These are phyloP conservation scores for Clarireedia sp. DNA, from an alignment of 2,329 filamentous ascomycete species.

Conservation along the genomic window DNA sequence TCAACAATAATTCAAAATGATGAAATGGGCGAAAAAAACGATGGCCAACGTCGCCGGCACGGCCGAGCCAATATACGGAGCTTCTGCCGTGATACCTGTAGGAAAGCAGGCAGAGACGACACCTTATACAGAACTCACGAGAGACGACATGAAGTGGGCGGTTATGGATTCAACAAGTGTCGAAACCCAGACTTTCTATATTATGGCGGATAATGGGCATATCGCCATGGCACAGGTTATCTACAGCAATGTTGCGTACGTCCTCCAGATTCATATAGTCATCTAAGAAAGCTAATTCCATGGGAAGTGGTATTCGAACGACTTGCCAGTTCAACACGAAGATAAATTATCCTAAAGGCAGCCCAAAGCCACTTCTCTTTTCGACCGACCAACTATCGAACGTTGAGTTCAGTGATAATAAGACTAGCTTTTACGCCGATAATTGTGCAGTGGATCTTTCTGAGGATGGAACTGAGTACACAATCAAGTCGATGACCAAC, in stretches of 20 bases:
- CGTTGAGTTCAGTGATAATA: slow-evolving; percentile 76
- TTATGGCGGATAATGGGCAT: slow-evolving; percentile 70
- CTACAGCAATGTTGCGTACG: slow-evolving; percentile 94
- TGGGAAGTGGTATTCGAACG: slow-evolving; percentile 69
- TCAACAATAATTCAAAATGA: slow-evolving; percentile 48
- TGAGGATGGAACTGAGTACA: slow-evolving; percentile 73
- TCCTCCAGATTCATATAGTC: not conserved
- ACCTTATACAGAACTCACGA: slow-evolving; percentile 71
- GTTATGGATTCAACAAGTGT: slow-evolving; percentile 77
- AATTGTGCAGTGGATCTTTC: slow-evolving; percentile 79
- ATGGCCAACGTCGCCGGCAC: slow-evolving; percentile 82
- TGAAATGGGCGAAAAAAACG: slow-evolving; percentile 93
- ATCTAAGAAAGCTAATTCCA: slow-evolving; percentile 18
- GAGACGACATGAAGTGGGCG: slow-evolving; percentile 75
- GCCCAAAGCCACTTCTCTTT: slow-evolving; percentile 71
- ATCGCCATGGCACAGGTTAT: slow-evolving; percentile 82
- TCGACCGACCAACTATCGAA: slow-evolving; percentile 72
- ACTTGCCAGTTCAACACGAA: slow-evolving; percentile 94
- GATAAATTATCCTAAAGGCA: slow-evolving; percentile 66
- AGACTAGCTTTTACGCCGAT: slow-evolving; percentile 76
- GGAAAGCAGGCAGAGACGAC: slow-evolving; percentile 69
- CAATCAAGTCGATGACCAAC: slow-evolving; percentile 85
- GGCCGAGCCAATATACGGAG: slow-evolving; percentile 91
- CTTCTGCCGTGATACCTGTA: slow-evolving; percentile 78
- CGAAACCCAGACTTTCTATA: slow-evolving; percentile 92